These are phyloP conservation scores for Triglochin maritima DNA, from an alignment of 106 monocot species.

Conservation along the genomic window DNA sequence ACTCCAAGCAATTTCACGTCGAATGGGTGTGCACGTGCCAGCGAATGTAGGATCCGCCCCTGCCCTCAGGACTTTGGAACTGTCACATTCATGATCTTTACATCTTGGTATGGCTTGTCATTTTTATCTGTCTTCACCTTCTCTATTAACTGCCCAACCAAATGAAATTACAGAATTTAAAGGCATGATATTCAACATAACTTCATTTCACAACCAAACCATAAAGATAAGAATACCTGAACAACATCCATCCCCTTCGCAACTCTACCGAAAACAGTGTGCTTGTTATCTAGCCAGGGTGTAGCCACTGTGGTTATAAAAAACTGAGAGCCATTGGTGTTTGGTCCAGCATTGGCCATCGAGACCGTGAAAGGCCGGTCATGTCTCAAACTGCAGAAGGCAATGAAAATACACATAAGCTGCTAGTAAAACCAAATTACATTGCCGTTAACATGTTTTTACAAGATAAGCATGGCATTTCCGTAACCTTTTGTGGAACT, in stretches of 20 bases:
- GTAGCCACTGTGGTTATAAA: constrained; percentile 97
- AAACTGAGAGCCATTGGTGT: constrained; percentile 94
- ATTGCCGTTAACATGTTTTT: background rate
- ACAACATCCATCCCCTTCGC: constrained; percentile 99
- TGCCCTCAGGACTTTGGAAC: constrained; percentile 42
- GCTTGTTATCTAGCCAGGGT: constrained; percentile 96
- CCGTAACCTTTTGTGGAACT: constrained; percentile 89
- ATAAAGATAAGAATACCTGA: constrained; percentile 36
- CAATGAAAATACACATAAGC: background rate
- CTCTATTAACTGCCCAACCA: constrained; percentile 51
- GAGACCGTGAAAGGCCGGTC: constrained; percentile 96
- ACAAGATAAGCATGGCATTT: background rate
- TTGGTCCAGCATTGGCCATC: constrained; percentile 96
- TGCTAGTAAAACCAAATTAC: too few species aligned
- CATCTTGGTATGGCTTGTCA: constrained; percentile 96
- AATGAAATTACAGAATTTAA: background rate
- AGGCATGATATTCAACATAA: background rate
- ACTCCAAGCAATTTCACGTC: too few species aligned
- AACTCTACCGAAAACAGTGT: constrained; percentile 94
- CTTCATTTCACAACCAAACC: too few species aligned
- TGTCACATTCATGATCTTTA: constrained; percentile 95
- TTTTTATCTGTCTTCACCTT: constrained; percentile 94
- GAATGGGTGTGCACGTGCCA: too few species aligned
- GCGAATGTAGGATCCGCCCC: too few species aligned
- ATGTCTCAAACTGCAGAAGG: constrained; percentile 74